Conservation (phyloP, 108 stramenopile species). For the Skeletonema grethae region DNA sequence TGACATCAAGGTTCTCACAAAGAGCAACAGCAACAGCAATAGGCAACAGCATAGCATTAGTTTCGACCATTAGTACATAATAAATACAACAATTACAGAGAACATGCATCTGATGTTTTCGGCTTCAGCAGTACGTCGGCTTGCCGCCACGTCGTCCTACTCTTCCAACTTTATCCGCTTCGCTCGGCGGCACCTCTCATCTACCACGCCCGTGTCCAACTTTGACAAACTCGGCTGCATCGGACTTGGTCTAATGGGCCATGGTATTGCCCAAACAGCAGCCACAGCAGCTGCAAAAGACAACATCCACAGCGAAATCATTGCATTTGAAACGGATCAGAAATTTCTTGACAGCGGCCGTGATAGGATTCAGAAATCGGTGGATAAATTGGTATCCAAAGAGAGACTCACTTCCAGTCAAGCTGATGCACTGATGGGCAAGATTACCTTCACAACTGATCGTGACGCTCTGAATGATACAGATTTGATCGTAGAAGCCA, state of each 20-base stretch:
- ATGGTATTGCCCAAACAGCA: conserved; percentile 91
- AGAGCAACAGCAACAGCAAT: no score
- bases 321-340: conserved; percentile 82
- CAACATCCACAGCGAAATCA: conserved; percentile 79
- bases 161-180: neutral
- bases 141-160: conserved; percentile 1
- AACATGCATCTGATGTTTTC: neutral
- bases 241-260: conserved; percentile 84
- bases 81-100: neutral
- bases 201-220: conserved; percentile 5
- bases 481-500: conserved; percentile 95
- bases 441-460: conserved; percentile 87
- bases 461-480: conserved; percentile 68
- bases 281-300: conserved; percentile 63
- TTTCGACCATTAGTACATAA: no score
- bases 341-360: conserved; percentile 73
- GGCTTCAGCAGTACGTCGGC: neutral
- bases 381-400: conserved; percentile 84
- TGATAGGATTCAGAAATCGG: conserved; percentile 69
- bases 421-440: conserved; percentile 59
- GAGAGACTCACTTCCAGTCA: conserved; percentile 65
- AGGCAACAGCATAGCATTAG: neutral
- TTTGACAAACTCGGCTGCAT: conserved; percentile 9
- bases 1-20: no score
- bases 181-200: conserved; percentile 4